Percentiles rank a stretch among this genome's conserved stretches.
Evolutionary conservation across 192 early-diverging fungal species (phyloP).

Genomic region (Phycomyces nitens): DNA sequence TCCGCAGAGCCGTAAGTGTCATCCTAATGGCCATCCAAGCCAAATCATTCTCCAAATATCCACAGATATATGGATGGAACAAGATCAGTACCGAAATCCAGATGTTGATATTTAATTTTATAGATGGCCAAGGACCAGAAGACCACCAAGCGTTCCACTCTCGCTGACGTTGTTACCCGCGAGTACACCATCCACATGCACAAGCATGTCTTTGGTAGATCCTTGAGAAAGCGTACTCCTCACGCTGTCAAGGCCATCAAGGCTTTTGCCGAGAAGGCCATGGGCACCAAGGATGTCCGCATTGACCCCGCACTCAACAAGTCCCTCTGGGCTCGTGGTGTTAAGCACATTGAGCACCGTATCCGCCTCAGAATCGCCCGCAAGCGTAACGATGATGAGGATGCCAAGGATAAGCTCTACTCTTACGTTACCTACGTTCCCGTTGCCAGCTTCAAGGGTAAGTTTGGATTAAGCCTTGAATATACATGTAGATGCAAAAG

Average conservation of each 20-base stretch:
- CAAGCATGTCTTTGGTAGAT: constrained; percentile 82
- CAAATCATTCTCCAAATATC: background rate
- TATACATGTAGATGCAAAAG: too few species aligned
- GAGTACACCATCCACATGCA: constrained; percentile 99
- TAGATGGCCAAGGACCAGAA: constrained; percentile 71
- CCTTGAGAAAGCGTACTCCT: constrained; percentile 97
- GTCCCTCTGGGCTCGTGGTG: constrained; percentile 89
- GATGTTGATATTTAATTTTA: too few species aligned
- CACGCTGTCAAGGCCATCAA: constrained; percentile 91
- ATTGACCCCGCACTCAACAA: constrained; percentile 95
- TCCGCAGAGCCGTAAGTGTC: background rate
- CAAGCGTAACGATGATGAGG: constrained; percentile 96
- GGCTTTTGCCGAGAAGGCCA: constrained; percentile 84
- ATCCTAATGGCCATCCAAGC: too few species aligned
- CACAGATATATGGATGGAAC: background rate
- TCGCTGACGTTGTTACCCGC: constrained; percentile 91
- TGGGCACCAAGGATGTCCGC: constrained; percentile 97
- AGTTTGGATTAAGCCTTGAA: background rate
- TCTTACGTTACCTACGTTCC: constrained; percentile 90
- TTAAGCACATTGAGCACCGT: constrained; percentile 94
- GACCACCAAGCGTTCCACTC: constrained; percentile 73
- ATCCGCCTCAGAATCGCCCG: constrained; percentile 93
- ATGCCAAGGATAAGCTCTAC: constrained; percentile 97
- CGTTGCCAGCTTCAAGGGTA: constrained; percentile 87
- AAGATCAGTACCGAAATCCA: background rate